Base-by-base conservation (phyloP, 192 early-diverging fungal species). In the Dissophora ornata region DNA sequence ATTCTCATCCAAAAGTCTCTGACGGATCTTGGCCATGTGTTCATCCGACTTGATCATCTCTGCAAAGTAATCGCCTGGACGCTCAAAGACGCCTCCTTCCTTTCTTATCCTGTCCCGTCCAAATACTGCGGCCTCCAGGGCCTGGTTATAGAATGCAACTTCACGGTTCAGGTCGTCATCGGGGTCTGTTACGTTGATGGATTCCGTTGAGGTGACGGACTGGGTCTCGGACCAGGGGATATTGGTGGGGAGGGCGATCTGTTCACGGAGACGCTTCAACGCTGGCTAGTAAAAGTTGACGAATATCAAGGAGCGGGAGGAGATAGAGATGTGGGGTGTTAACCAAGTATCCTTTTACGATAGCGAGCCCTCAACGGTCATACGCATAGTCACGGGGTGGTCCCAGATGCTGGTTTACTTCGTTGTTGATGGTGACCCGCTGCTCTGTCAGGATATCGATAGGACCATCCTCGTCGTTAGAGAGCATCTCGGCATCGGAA, bases 11-110 rank as follows among this genome's bases (percentile, higher is more conserved):
- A 97, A 80, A 63, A 98, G 85, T 63, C 83, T 84, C 79, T 97
- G 91, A 70, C 94, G 89, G 45, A 98, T 89, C 79, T 85, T 90
- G 50, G 85, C 85, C 97, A 98, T 98, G 62, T 97, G 96, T 58
- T 92, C 91, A 67, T 98, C 97, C 1, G 89, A 89, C 87, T 98
- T 98, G 70, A 98, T 87, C 97, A 98, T 98, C 83, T 98, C 97
- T 33, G 97, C 97, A 84, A 92, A 98, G 74, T 94, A 97, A 71
- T 98, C 97, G 52, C 90, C 89, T n/a, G 97, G 97, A 42, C 97
- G 83, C 40, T 85, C 70, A 59, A 96, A 94, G 19, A 90, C 89
- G 11, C 94, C 88, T 16, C 90, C 90, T 16, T 86, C 82, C 54
- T 86, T 85, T 32, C 77, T 67, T 30, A 93, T 70, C 62, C 83